Percentiles rank a stretch among this genome's conserved stretches.
Conservation (phyloP, 441 rosid genomes). For the Eugenia klotzschiana region DNA sequence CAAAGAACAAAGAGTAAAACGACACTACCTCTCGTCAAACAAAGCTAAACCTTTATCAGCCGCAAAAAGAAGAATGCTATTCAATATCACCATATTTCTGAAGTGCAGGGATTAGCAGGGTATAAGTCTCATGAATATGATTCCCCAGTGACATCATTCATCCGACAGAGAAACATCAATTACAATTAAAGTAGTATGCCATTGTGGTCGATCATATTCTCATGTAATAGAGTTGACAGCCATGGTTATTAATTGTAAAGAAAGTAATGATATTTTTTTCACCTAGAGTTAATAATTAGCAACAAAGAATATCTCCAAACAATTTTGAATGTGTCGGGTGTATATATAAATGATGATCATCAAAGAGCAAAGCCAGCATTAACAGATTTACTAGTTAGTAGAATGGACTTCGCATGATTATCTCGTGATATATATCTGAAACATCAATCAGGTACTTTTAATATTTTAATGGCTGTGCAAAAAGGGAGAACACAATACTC, state of each 20-base stretch:
- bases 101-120: background rate
- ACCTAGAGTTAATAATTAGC: background rate
- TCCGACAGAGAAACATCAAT: background rate
- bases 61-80: background rate
- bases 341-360: background rate
- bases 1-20: constrained; percentile 7
- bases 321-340: background rate
- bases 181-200: background rate
- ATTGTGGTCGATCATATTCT: background rate
- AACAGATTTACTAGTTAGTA: background rate
- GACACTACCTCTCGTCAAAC: background rate
- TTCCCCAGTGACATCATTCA: background rate
- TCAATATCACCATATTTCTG: background rate
- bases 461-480: background rate
- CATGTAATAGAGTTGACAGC: background rate
- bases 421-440: background rate
- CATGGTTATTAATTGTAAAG: background rate
- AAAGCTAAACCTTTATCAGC: background rate
- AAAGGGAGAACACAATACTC: background rate
- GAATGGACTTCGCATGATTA: too few species aligned
- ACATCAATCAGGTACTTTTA: background rate
- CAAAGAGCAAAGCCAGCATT: background rate
- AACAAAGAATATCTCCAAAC: background rate
- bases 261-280: background rate
- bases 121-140: background rate